phyloP scores from a whole-genome alignment of 2,329 filamentous ascomycete genomes.

The Monosporascus ibericus region DNA sequence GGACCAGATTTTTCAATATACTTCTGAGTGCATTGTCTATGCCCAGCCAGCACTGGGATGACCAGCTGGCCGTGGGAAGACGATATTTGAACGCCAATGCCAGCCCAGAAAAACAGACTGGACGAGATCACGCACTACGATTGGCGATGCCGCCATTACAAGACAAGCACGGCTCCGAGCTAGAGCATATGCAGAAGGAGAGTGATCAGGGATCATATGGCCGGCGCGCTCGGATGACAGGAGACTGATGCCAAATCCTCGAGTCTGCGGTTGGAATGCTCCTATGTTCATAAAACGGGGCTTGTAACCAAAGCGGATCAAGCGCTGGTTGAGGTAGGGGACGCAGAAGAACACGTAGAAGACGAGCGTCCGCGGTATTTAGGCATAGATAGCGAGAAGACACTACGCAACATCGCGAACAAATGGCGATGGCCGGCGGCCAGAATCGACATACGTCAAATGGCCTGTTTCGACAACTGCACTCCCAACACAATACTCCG shows the following conservation, averaged over 20 bases:
- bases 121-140: no score
- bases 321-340: neutral
- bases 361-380: neutral
- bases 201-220: slow-evolving; percentile 3
- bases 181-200: no score
- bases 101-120: neutral
- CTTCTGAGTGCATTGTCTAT: neutral
- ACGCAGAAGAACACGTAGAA: slow-evolving; percentile 1
- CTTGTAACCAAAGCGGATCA: slow-evolving; percentile 3
- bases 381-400: slow-evolving; percentile 5
- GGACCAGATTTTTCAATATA: slow-evolving; percentile 2
- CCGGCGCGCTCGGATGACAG: slow-evolving; percentile 1
- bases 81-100: slow-evolving; percentile 3
- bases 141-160: no score
- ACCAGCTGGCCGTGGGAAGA: slow-evolving; percentile 5
- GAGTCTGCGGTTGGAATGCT: neutral
- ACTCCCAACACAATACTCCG: slow-evolving; percentile 2
- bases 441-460: slow-evolving; percentile 5
- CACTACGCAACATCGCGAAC: slow-evolving; percentile 4
- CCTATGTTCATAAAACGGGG: slow-evolving; percentile 2
- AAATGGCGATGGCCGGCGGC: slow-evolving; percentile 4
- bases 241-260: neutral
- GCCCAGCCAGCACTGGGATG: slow-evolving; percentile 2
- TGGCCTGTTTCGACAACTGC: slow-evolving; percentile 2
- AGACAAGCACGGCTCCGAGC: no score